A percentile compares a stretch with the other conserved stretches of the same genome.
phyloP scores from a whole-genome alignment of 768 basidiomycete species.

The Harrya chromipes region DNA sequence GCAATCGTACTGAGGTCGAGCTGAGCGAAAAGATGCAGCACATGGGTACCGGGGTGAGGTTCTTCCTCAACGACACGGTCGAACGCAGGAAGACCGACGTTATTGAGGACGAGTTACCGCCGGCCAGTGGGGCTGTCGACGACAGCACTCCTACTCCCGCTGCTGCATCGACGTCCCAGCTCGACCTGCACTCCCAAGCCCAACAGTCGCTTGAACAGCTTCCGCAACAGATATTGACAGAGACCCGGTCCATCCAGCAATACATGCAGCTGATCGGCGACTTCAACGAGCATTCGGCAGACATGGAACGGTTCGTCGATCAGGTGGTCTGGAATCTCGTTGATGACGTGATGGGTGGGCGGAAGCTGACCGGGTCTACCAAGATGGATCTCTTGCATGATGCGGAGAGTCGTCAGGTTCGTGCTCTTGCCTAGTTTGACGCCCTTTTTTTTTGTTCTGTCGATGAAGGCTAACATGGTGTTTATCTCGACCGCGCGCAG shows the following conservation, averaged over 20 bases:
- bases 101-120: background rate
- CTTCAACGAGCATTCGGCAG: slow-evolving; percentile 5
- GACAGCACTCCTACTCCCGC: background rate
- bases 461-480: background rate
- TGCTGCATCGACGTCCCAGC: slow-evolving; percentile 5
- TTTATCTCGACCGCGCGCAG: slow-evolving; percentile 19
- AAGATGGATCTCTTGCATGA: slow-evolving; percentile 45
- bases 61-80: background rate
- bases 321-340: slow-evolving; percentile 34
- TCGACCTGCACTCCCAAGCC: slow-evolving; percentile 11
- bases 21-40: slow-evolving; percentile 12
- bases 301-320: slow-evolving; percentile 4
- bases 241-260: slow-evolving; percentile 38
- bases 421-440: slow-evolving; percentile 3
- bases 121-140: background rate
- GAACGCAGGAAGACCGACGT: slow-evolving; percentile 1
- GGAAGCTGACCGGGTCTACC: slow-evolving; percentile 29
- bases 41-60: background rate
- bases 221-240: slow-evolving; percentile 36
- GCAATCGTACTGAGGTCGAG: slow-evolving; percentile 24
- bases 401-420: slow-evolving; percentile 40
- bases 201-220: slow-evolving; percentile 37
- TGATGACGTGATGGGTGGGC: slow-evolving; percentile 38
- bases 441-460: background rate
- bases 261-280: slow-evolving; percentile 37